Base-by-base conservation (phyloP, 2,329 filamentous ascomycete species). In the Pleoardoris graminearum region DNA sequence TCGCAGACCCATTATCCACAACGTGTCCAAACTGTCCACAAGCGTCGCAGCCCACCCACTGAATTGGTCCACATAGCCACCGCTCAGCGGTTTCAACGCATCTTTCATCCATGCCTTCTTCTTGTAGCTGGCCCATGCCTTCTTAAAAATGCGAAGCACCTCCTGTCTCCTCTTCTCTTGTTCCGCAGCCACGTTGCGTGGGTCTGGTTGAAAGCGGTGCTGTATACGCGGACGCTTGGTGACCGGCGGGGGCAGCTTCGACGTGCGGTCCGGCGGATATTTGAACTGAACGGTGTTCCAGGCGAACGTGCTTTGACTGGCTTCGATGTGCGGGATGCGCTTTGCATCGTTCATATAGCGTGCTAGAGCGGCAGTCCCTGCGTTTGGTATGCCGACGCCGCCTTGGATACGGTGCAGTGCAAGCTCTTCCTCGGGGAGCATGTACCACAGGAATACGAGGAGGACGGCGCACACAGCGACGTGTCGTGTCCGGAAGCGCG, bases 1-100 rank as follows among this genome's bases (percentile, higher is more conserved):
- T 63, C 83, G 82, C 69, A 95, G 67, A 22, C 84, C 90, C 82
- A 93, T 91, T 61, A 96, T 92, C 88, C 89, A 95, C 2, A 96
- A 78, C 0, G 90, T 92, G 68, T 96, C 91, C 30, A 72, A 53
- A 32, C 60, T 75, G 66, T 88, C 85, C n/a, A 88, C 84, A 51
- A 88, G 73, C 5, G 85, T 88, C 4, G 85, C 85, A 6, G 82
- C 84, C 85, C 85, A 88, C 21, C 85, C 86, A 12, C 82, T 83
- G 70, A 86, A 87, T 29, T 82, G 80, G 60, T 87, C 79, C 38
- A 79, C 78, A 43, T 70, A 75, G 1, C 68, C 62, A 10, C 79
- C 83, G 14, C 78, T 78, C 8, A 88, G 61, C 3, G 86, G 86
- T 25, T 76, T 76, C 47, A 88, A 74, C 59, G 87, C 86, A 66